These are phyloP conservation scores for Vitis hybrid DNA, from an alignment of 177 flowering plant species.

Conservation along the genomic window DNA sequence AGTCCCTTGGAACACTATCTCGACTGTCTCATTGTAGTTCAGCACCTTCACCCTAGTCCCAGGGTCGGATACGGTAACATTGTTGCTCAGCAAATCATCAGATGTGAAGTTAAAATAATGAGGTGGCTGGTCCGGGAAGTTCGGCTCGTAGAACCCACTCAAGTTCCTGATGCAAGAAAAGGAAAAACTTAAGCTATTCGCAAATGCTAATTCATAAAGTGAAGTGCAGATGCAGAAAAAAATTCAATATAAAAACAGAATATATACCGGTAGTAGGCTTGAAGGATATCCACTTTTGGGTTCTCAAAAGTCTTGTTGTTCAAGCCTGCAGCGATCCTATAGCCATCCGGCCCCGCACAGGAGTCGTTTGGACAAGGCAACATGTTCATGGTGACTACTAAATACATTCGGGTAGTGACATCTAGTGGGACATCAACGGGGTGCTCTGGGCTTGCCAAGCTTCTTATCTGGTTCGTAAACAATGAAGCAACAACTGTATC, in stretches of 20 bases:
- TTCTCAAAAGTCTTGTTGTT: conserved; percentile 12
- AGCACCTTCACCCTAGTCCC: conserved; percentile 17
- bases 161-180: neutral
- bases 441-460: conserved; percentile 20
- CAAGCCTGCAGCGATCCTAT: conserved; percentile 1
- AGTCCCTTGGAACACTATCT: conserved; percentile 18
- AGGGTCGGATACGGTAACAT: neutral
- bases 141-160: neutral
- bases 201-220: no score
- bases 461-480: conserved; percentile 12
- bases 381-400: neutral
- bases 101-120: conserved; percentile 9
- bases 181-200: no score
- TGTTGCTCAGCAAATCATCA: neutral
- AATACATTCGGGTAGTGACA: conserved; percentile 4
- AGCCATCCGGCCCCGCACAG: neutral
- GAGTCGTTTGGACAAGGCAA: neutral
- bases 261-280: conserved; percentile 9
- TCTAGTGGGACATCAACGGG: conserved; percentile 8
- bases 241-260: neutral
- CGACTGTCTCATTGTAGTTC: conserved; percentile 9
- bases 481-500: conserved; percentile 13
- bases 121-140: conserved; percentile 5
- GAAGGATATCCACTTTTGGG: conserved; percentile 4
- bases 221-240: no score